These are phyloP conservation scores for Tulasnella sp. DNA, from an alignment of 768 basidiomycete genomes.

Conservation along the genomic window DNA sequence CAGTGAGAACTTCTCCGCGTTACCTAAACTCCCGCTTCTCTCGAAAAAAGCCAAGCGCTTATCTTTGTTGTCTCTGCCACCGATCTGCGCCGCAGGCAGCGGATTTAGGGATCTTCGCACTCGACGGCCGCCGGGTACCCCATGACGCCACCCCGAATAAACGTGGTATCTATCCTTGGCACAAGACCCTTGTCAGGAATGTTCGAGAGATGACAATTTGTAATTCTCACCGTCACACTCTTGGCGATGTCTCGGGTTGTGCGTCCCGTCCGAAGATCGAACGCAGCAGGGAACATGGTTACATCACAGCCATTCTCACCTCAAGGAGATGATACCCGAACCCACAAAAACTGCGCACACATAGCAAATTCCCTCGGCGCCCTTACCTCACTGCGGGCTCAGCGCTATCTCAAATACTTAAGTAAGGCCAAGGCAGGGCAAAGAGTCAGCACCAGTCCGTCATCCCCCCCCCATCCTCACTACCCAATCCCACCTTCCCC, in stretches of 20 bases:
- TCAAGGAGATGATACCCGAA: neutral
- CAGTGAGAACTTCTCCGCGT: neutral
- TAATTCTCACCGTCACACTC: neutral
- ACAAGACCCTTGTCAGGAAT: neutral
- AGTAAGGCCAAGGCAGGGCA: neutral
- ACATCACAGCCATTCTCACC: neutral
- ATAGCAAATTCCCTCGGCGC: neutral
- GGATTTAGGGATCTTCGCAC: neutral
- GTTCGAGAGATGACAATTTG: neutral
- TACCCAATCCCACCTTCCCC: neutral
- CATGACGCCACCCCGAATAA: neutral
- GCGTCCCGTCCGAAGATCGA: neutral
- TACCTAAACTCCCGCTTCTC: neutral
- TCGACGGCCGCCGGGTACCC: neutral
- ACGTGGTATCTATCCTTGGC: neutral
- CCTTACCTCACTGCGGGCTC: neutral
- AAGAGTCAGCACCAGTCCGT: constrained; percentile 1
- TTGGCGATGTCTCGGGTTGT: neutral
- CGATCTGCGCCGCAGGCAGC: constrained; percentile 4
- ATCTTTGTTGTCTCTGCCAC: neutral
- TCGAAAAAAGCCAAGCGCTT: neutral
- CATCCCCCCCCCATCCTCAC: neutral
- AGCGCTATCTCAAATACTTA: neutral
- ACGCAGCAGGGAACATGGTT: neutral
- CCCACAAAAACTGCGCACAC: neutral